Base-by-base conservation (phyloP, 768 basidiomycete genomes). In the Trametes elegans region DNA sequence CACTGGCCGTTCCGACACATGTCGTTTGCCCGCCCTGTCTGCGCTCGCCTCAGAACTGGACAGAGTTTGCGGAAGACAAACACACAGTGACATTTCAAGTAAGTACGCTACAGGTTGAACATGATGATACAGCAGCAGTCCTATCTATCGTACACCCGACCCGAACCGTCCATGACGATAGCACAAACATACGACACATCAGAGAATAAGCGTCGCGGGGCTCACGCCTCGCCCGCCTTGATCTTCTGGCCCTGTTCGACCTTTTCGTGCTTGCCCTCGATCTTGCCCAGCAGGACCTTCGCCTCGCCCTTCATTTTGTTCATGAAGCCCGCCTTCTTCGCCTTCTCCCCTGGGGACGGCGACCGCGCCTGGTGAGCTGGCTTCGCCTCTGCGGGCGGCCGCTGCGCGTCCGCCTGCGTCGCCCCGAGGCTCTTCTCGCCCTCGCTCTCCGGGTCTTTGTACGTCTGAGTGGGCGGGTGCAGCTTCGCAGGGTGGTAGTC, bases 231-330 rank as follows among this genome's bases (percentile, higher is more conserved):
- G 3, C 65, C 66, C 1, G 53, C 40, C 63, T 66, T 68, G 19
- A 66, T 54, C 40, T 39, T 31, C 62, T 63, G 47, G 23, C 67
- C 67, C 58, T 62, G 58, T 58, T 66, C 60, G 41, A 66, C 65
- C 63, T 66, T 68, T 49, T 63, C 64, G 26, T 50, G 56, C 67
- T 66, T 66, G 36, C 60, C 56, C 60, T 66, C 65, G 45, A 65
- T 50, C 62, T 68, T 66, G 8, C 67, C 67, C 24, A 66, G 54
- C 36, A 68, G 48, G 41, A 62, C 57, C 63, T 64, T 65, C 54
- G 67, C 67, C 59, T 68, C 67, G 45, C 65, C 67, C 62, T 64
- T 64, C 67, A 68, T 64, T 58, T 66, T 68, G 45, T 64, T 64
- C 63, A 68, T 63, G 62, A 68, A 68, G 18, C 63, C 53, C 6